These are phyloP conservation scores for Lachancea thermotolerans DNA, from an alignment of 805 yeast species.

Conservation along the genomic window DNA sequence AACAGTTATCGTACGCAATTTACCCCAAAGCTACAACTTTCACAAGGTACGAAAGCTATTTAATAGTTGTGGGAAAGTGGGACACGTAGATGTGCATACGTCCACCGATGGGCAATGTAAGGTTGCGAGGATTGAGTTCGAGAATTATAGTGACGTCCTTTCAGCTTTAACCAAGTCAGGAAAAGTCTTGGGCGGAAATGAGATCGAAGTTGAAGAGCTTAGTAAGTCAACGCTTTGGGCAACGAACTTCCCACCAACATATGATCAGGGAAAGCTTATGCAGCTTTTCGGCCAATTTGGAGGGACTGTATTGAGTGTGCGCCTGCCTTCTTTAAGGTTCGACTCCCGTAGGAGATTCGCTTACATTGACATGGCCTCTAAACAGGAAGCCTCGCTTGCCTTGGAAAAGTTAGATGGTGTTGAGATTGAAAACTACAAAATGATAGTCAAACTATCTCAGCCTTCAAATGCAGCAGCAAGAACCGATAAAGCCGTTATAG, in stretches of 20 bases:
- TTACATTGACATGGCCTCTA: slow-evolving; percentile 50
- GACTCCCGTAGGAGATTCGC: slow-evolving; percentile 62
- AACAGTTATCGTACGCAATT: slow-evolving; percentile 46
- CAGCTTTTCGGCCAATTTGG: slow-evolving; percentile 38
- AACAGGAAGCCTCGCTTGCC: slow-evolving; percentile 42
- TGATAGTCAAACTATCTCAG: slow-evolving; percentile 58
- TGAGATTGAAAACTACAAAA: slow-evolving; percentile 32
- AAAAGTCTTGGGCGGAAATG: slow-evolving; percentile 39
- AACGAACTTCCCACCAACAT: slow-evolving; percentile 63
- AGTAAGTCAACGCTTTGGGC: slow-evolving; percentile 57
- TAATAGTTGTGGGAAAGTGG: slow-evolving; percentile 53
- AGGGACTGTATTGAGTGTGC: slow-evolving; percentile 37
- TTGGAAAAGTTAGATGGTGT: slow-evolving; percentile 36
- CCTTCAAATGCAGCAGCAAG: slow-evolving; percentile 41
- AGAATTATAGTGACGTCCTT: slow-evolving; percentile 39
- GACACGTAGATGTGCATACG: slow-evolving; percentile 30
- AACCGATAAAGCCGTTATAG: slow-evolving; percentile 39
- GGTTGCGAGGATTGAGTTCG: slow-evolving; percentile 56
- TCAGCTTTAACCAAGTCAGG: slow-evolving; percentile 55
- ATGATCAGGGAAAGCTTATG: slow-evolving; percentile 35
- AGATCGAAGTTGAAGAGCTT: slow-evolving; percentile 41
- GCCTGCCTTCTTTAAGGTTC: slow-evolving; percentile 58
- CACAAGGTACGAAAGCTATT: slow-evolving; percentile 39
- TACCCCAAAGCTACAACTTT: slow-evolving; percentile 39
- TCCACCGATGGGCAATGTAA: slow-evolving; percentile 14